Evolutionary conservation across 2,329 filamentous ascomycete genomes (phyloP), one percentile per base, ranked within the genome.

Genomic region (Ceratocystis colombiana): DNA sequence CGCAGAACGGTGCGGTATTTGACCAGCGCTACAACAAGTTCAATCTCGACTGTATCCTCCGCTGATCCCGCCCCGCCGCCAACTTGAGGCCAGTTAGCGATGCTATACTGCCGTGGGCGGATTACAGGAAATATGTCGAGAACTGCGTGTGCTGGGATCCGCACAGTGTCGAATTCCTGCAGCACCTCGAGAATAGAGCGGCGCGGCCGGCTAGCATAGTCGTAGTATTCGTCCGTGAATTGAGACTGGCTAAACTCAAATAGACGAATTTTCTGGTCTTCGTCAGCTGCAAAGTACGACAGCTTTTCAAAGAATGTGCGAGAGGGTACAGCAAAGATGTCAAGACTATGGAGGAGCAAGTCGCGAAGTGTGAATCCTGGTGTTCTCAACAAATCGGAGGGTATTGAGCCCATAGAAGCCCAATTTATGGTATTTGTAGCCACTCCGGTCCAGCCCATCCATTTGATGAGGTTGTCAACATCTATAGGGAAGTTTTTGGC

Each of bases 141-240:
- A 1, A 87, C 80, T 62, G 87, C 84, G 66, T 87, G 79, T 76
- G 86, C 89, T 0, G 94, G 92, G 1, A 99, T 84, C 69, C 86
- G 87, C 65, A 97, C 88, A 0, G 84, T 87, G 53, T 88, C 83
- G 71, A 99, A 99, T 71, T 99, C 94, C 66, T 93, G 86, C 33
- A 99, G 81, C 2, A 96, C 88, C 75, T 99, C 94, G 5, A 99
- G 79, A 67, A 97, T 96, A 67, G 89, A 95, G 44, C 94, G 87
- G 44, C 91, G 87, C 0, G 93, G 89, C 7, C 94, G 86, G 0
- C 92, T 92, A 0, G 94, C 94, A 73, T 99, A 99, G 76, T 99
- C 93, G 77, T 90, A 97, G 66, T 96, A 87, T 71, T 99, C 94
- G 71, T 97, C 91, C 5, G 93, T 84, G 71, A 87, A 89, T 59